These are phyloP conservation scores for Torrubiellomyces zombiae DNA, from an alignment of 2,329 filamentous ascomycete genomes.

Conservation along the genomic window DNA sequence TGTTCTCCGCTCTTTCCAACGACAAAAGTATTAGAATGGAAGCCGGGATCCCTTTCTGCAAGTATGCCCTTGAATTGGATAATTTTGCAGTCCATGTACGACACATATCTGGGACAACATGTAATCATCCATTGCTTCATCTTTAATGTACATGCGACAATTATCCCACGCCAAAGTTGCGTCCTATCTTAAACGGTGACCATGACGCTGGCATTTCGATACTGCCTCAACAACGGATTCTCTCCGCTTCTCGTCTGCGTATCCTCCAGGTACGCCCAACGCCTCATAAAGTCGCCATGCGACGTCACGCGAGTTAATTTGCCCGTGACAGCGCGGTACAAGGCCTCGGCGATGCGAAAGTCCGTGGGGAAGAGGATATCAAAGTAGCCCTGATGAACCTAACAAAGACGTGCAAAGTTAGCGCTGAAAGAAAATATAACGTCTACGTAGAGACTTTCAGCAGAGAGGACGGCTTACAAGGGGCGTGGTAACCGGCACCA, in stretches of 20 bases:
- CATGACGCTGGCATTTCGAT: constrained; percentile 88
- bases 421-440: too few species aligned
- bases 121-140: too few species aligned
- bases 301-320: constrained; percentile 72
- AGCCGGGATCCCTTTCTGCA: too few species aligned
- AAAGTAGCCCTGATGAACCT: constrained; percentile 97
- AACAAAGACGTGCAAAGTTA: background rate
- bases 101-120: too few species aligned
- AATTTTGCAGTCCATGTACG: too few species aligned
- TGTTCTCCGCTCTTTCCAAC: too few species aligned
- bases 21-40: background rate
- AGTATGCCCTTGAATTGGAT: too few species aligned
- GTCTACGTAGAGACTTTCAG: background rate
- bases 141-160: too few species aligned
- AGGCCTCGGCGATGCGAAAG: constrained; percentile 75
- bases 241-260: constrained; percentile 81
- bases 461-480: constrained; percentile 44
- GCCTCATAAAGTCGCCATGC: constrained; percentile 79
- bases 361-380: constrained; percentile 98
- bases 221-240: constrained; percentile 84
- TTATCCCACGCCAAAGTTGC: too few species aligned
- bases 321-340: constrained; percentile 86
- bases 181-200: constrained; percentile 70
- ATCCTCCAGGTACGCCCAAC: constrained; percentile 82
- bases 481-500: constrained; percentile 78